Base-by-base conservation (phyloP, 106 monocot species). In the Triglochin maritima region DNA sequence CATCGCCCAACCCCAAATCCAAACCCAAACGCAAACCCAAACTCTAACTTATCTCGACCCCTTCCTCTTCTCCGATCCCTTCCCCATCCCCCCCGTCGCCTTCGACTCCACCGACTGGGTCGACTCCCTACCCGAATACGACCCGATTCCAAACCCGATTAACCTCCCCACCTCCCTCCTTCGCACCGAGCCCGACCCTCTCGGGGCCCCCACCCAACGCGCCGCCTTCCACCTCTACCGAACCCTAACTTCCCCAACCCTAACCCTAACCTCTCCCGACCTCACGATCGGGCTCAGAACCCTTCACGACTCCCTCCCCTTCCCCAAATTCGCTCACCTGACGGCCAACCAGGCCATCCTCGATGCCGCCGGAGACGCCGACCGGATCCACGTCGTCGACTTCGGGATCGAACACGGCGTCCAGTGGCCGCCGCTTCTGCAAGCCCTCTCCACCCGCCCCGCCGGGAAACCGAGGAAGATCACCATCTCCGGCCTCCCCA, bases 261-360 rank as follows among this genome's bases (percentile, higher is more conserved):
- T 11, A 17, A 11, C 6, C 29, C 41, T 48, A 75, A 74, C 9
- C 65, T 56, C 55, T 81, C 85, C 2, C 77, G 94, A 95, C 41
- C 63, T 79, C 70, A 76, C 81, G 4, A 73, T 95, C 11, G 85
- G 80, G 77, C 90, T 90, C 83, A 95, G 80, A 64, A 67, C 78
- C 14, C 68, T 95, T 46, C 83, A 90, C 76, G 94, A 95, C 56
- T 87, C 87, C 9, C 90, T 87, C 75, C 91, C 98, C 6, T 98
- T 86, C 76, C 77, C 84, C 72, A 98, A 88, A 72, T 98, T 98
- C 79, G 81, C 90, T 42, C 98, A 98, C 75, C 79, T 98, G 54
- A 98, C 98, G 42, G 92, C 98, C 0, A 98, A 98, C 75, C 98
- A 98, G 71, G 98, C 92, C 11, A 98, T 98, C 69, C 82, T 98